These are phyloP conservation scores for Tillandsia leiboldiana DNA, from an alignment of 176 grass and related monocot species.

Conservation along the genomic window DNA sequence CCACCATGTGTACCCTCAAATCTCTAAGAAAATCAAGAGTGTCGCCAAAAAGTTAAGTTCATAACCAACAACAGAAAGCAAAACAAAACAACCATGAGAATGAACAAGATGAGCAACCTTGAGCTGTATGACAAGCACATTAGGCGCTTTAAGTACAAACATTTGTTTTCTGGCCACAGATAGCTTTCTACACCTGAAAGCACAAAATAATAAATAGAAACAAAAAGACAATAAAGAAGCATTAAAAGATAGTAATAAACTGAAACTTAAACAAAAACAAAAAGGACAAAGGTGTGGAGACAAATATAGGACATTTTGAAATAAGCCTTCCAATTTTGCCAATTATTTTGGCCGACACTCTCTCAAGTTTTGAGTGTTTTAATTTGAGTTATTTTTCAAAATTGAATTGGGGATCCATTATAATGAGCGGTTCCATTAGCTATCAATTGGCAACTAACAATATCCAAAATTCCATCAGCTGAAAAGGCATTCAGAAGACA, in stretches of 20 bases:
- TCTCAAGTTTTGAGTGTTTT: too few relatives aligned
- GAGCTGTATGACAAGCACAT: conserved; percentile 97
- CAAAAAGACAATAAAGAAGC: background rate
- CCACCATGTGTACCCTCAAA: conserved; percentile 87
- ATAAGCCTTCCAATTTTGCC: too few relatives aligned
- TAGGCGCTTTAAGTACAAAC: conserved; percentile 78
- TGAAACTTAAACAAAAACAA: conserved; percentile 1
- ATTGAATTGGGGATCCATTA: background rate
- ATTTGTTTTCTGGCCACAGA: conserved; percentile 87
- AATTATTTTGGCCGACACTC: too few relatives aligned
- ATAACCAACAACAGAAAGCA: conserved; percentile 8
- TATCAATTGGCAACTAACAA: too few relatives aligned
- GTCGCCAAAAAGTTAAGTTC: conserved; percentile 3
- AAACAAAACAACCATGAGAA: conserved; percentile 20
- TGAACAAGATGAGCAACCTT: conserved; percentile 38
- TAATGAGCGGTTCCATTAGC: background rate
- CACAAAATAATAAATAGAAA: conserved; percentile 2
- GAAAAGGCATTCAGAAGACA: background rate
- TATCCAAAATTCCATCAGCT: background rate
- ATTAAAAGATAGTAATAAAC: background rate
- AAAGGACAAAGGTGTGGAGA: too few relatives aligned
- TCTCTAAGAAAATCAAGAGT: conserved; percentile 41
- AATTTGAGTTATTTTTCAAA: too few relatives aligned
- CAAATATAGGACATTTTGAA: too few relatives aligned
- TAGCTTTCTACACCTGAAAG: conserved; percentile 81